Evolutionary conservation across 257 asterid species (phyloP).

Genomic region (Linaria vulgaris): DNA sequence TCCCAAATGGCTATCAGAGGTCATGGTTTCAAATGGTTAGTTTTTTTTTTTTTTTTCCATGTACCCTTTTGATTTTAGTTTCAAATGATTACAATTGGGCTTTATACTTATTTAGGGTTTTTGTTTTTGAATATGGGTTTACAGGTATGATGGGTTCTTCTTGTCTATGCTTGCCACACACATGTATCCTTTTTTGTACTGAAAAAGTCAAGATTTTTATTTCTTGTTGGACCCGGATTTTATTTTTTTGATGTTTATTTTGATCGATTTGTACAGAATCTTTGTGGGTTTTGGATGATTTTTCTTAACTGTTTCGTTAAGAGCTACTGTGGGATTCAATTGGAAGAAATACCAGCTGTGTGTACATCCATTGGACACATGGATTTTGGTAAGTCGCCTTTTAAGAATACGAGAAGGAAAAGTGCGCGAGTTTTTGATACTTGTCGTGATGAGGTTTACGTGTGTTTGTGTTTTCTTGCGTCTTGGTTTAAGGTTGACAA

Average conservation of each 20-base stretch:
- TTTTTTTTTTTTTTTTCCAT: slow-evolving; percentile 33
- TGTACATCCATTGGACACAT: slow-evolving; percentile 80
- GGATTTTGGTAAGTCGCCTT: slow-evolving; percentile 78
- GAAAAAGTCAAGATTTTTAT: slow-evolving; percentile 24
- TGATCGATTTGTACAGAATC: no score
- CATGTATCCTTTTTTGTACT: slow-evolving; percentile 79
- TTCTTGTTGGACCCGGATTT: slow-evolving; percentile 18
- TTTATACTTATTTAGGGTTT: no score
- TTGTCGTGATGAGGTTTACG: slow-evolving; percentile 8
- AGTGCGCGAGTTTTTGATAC: not conserved
- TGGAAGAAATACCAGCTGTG: slow-evolving; percentile 85
- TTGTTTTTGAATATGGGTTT: no score
- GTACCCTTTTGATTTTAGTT: no score
- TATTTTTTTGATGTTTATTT: not conserved
- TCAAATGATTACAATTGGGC: no score
- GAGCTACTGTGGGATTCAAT: slow-evolving; percentile 84
- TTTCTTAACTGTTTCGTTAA: slow-evolving; percentile 46
- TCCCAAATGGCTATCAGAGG: no score
- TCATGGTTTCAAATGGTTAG: no score
- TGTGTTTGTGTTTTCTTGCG: slow-evolving; percentile 7
- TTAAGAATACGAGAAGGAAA: slow-evolving; percentile 8
- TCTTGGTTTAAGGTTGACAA: slow-evolving; percentile 72
- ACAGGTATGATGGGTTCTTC: slow-evolving; percentile 99
- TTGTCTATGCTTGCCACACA: slow-evolving; percentile 96
- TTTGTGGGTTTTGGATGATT: slow-evolving; percentile 17